Base-by-base conservation (phyloP, 148 eudicot species). In the Pouteria glomerata region DNA sequence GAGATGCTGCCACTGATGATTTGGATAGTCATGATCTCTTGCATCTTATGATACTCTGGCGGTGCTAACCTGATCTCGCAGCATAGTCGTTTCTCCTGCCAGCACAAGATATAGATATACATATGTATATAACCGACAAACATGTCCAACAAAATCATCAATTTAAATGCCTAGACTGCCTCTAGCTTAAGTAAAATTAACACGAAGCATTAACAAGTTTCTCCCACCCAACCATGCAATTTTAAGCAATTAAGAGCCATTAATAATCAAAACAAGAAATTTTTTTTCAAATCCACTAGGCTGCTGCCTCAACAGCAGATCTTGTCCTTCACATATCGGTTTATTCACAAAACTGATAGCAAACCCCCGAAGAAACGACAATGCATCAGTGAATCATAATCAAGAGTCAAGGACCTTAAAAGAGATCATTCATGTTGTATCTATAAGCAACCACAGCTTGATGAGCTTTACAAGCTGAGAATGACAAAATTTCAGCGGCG, bases 71-170 rank as follows among this genome's bases (percentile, higher is more conserved):
- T 83, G 37, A 84, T 80, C 82, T 91, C 98, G 39, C 57, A 56
- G 78, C 98, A 91, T 44, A 94, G 86, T 80, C 65, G 77, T 66
- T 80, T 91, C 78, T 94, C 98, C 97, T 94, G 86, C 78, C 57
- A 10, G 30, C 30, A 58, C 16, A 35, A 26, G 16, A n/a, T n/a
- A n/a, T n/a, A n/a, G 47, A 53, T 12, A 8, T 11, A 1, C 10
- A 52, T 6, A 35, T 35, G 2, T 2, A 21, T 69, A 51, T 26
- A 68, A 31, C 30, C 11, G 6, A 3, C 29, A 16, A 18, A 26
- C 10, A 29, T 72, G 30, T 31, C 16, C n/a, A 34, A 27, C 29
- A 31, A 41, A 53, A n/a, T 4, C 30, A 53, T 34, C 45, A 27
- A 50, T 31, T 31, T 5, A 10, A 10, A 13, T 3, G 11, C 31